Percentiles rank a stretch among this genome's conserved stretches.
phyloP scores from a whole-genome alignment of 2,329 filamentous ascomycete species.

The Verticillium zaregamsianum region DNA sequence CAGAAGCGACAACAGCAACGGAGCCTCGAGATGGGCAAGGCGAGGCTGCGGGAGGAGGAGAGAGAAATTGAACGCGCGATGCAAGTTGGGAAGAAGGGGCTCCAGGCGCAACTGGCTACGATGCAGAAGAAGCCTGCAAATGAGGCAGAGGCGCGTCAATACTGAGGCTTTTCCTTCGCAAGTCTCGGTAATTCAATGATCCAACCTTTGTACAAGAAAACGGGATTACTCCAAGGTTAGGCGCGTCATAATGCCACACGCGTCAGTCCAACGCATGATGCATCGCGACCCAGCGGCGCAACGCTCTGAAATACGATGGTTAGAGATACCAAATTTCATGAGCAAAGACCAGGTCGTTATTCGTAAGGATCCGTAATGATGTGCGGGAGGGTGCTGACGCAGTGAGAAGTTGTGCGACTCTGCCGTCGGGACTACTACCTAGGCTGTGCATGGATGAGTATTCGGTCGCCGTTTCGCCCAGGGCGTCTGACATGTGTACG shows the following conservation, averaged over 20 bases:
- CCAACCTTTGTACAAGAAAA: not conserved
- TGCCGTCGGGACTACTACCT: too few relatives aligned
- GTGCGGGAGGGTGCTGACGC: not conserved
- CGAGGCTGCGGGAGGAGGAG: slow-evolving; percentile 61
- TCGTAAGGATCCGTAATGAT: too few relatives aligned
- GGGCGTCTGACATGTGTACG: not conserved
- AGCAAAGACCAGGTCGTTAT: too few relatives aligned
- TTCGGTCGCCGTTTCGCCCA: not conserved
- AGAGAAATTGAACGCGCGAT: slow-evolving; percentile 65
- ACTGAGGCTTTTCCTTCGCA: too few relatives aligned
- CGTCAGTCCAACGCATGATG: too few relatives aligned
- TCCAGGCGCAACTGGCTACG: slow-evolving; percentile 54
- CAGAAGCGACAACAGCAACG: slow-evolving; percentile 57
- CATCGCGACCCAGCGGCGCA: too few relatives aligned
- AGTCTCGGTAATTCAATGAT: not conserved
- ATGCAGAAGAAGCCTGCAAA: not conserved
- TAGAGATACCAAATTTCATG: too few relatives aligned
- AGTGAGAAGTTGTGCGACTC: not conserved
- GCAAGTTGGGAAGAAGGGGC: slow-evolving; percentile 61
- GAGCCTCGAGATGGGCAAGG: slow-evolving; percentile 57
- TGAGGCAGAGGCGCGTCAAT: not conserved
- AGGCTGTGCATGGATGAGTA: too few relatives aligned
- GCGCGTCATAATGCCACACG: too few relatives aligned
- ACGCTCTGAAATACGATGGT: too few relatives aligned
- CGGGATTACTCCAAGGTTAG: too few relatives aligned